These are phyloP conservation scores for Candida sp. DNA, from an alignment of 1,139 yeast genomes.

Conservation along the genomic window DNA sequence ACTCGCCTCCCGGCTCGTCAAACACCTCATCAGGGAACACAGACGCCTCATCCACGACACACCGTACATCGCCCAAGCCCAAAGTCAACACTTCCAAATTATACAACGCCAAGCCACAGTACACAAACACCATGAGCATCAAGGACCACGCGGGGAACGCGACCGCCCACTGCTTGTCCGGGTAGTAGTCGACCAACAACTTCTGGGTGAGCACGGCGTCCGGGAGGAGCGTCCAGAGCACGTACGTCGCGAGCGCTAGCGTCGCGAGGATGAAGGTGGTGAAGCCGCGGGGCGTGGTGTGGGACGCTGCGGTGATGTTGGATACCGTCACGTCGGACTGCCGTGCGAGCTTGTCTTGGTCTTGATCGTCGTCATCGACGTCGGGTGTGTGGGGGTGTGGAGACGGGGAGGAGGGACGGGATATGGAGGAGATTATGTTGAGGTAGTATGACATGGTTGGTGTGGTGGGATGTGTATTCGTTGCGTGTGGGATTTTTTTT, in stretches of 20 bases:
- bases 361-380: no score
- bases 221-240: conserved; percentile 76
- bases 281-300: conserved; percentile 81
- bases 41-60: conserved; percentile 72
- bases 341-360: conserved; percentile 66
- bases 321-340: conserved; percentile 81
- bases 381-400: conserved; percentile 2
- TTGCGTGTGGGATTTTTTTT: neutral
- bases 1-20: neutral
- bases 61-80: conserved; percentile 58
- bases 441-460: conserved; percentile 7
- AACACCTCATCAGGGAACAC: conserved; percentile 40
- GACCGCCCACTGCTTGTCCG: conserved; percentile 88
- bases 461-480: neutral
- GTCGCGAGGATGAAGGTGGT: conserved; percentile 69
- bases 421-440: conserved; percentile 5
- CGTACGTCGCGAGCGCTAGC: conserved; percentile 54
- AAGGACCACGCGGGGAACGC: conserved; percentile 75
- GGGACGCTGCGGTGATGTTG: conserved; percentile 25
- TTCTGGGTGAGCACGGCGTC: conserved; percentile 46
- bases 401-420: conserved; percentile 13
- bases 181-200: conserved; percentile 72
- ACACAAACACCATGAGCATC: conserved; percentile 71
- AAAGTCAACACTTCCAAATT: conserved; percentile 76
- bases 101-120: conserved; percentile 71